These are phyloP conservation scores for Artomyces pyxidatus DNA, from an alignment of 768 basidiomycete genomes.

Conservation along the genomic window DNA sequence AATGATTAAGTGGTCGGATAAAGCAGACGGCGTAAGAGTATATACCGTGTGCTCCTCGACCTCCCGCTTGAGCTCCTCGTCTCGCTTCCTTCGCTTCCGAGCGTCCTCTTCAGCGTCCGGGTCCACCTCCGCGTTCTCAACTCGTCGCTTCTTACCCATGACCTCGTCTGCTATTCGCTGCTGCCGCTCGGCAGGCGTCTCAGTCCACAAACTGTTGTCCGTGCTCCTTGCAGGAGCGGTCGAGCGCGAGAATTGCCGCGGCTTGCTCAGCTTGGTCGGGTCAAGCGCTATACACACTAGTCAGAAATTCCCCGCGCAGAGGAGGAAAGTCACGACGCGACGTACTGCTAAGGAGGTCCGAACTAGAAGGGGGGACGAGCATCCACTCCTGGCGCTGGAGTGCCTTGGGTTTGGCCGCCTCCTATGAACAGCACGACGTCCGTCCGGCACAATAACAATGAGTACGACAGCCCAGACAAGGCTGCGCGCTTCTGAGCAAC, in stretches of 20 bases:
- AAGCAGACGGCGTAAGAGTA: conserved; percentile 9
- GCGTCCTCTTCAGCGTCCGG: conserved; percentile 34
- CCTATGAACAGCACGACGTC: conserved; percentile 31
- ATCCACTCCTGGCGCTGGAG: conserved; percentile 94
- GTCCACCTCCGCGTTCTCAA: conserved; percentile 41
- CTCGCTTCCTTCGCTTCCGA: conserved; percentile 50
- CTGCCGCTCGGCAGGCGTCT: conserved; percentile 89
- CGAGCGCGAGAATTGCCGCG: conserved; percentile 71
- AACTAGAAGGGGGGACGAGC: conserved; percentile 84
- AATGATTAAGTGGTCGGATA: neutral
- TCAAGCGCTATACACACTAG: conserved; percentile 57
- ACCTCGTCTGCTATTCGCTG: conserved; percentile 92
- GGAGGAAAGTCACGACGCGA: conserved; percentile 11
- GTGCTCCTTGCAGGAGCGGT: conserved; percentile 28
- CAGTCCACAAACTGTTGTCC: conserved; percentile 86
- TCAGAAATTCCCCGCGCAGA: neutral
- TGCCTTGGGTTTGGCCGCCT: conserved; percentile 70
- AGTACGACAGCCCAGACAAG: neutral
- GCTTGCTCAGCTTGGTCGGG: conserved; percentile 66
- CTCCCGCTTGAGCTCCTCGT: conserved; percentile 59
- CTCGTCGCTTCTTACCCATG: conserved; percentile 79
- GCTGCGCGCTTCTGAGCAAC: neutral
- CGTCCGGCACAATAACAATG: neutral
- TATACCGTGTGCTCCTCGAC: conserved; percentile 78
- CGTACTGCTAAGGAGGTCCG: conserved; percentile 73